phyloP scores from a whole-genome alignment of 495 filamentous ascomycete species.

The Podospora fimiseda region DNA sequence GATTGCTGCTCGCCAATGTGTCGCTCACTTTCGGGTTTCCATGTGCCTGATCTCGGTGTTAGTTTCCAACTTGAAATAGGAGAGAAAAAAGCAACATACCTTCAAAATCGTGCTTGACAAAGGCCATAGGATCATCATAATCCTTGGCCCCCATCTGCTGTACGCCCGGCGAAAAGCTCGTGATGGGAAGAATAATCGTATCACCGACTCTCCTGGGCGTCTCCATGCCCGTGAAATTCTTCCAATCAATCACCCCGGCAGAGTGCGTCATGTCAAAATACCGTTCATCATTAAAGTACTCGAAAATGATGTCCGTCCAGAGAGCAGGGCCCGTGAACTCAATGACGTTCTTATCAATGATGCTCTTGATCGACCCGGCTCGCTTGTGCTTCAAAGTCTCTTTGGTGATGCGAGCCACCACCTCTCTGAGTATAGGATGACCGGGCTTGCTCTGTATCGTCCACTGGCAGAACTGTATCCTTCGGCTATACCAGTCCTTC shows the following conservation, averaged over 20 bases:
- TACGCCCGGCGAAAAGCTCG: slow-evolving; percentile 93
- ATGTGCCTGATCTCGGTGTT: slow-evolving; percentile 52
- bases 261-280: slow-evolving; percentile 78
- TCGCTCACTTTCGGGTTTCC: slow-evolving; percentile 67
- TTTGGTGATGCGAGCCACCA: slow-evolving; percentile 79
- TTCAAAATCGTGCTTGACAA: slow-evolving; percentile 95
- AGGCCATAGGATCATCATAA: slow-evolving; percentile 90
- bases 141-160: slow-evolving; percentile 90
- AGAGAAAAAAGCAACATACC: slow-evolving; percentile 44
- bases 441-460: slow-evolving; percentile 94
- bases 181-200: slow-evolving; percentile 90
- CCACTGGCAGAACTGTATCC: slow-evolving; percentile 99
- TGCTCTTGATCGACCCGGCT: slow-evolving; percentile 55
- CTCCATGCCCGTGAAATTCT: slow-evolving; percentile 84
- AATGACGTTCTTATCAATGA: slow-evolving; percentile 73
- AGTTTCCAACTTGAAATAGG: not conserved
- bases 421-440: slow-evolving; percentile 82
- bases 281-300: slow-evolving; percentile 84
- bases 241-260: slow-evolving; percentile 70
- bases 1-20: slow-evolving; percentile 46
- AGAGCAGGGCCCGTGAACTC: slow-evolving; percentile 93
- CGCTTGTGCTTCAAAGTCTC: slow-evolving; percentile 72
- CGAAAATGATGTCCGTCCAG: slow-evolving; percentile 91
- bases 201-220: slow-evolving; percentile 81
- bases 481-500: slow-evolving; percentile 89